Percentiles rank a stretch among this genome's conserved stretches.
Conservation (phyloP, 2,329 filamentous ascomycete species). For the Colletotrichum tanaceti region DNA sequence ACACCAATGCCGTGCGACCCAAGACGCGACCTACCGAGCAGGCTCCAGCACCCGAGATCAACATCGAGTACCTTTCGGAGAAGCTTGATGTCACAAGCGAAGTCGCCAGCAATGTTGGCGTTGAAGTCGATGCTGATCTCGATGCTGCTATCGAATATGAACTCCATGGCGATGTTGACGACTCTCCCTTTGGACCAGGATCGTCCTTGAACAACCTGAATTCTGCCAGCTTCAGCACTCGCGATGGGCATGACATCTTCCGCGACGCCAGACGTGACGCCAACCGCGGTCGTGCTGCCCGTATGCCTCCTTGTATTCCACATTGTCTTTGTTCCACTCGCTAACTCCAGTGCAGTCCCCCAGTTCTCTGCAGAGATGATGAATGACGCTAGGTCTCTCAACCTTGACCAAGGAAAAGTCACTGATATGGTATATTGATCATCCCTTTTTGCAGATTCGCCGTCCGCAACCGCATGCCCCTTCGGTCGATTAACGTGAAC, state of each 20-base stretch:
- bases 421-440: conserved; percentile 38
- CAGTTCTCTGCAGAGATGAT: conserved; percentile 1
- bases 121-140: neutral
- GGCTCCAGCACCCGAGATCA: neutral
- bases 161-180: conserved; percentile 7
- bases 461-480: conserved; percentile 48
- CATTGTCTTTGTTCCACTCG: neutral
- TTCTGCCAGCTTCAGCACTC: conserved; percentile 2
- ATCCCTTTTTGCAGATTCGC: conserved; percentile 47
- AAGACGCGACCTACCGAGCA: neutral
- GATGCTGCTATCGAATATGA: conserved; percentile 11
- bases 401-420: conserved; percentile 6
- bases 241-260: conserved; percentile 22
- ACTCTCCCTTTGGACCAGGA: conserved; percentile 3
- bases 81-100: conserved; percentile 24
- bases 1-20: neutral
- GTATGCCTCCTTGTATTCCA: neutral
- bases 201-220: conserved; percentile 2
- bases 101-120: neutral
- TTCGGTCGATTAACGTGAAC: conserved; percentile 53
- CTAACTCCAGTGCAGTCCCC: conserved; percentile 10
- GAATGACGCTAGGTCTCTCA: conserved; percentile 29
- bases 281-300: neutral
- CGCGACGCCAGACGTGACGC: conserved; percentile 8
- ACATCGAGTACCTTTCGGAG: conserved; percentile 8